Base-by-base conservation (phyloP, 768 basidiomycete genomes). In the Hericium rajendrae region DNA sequence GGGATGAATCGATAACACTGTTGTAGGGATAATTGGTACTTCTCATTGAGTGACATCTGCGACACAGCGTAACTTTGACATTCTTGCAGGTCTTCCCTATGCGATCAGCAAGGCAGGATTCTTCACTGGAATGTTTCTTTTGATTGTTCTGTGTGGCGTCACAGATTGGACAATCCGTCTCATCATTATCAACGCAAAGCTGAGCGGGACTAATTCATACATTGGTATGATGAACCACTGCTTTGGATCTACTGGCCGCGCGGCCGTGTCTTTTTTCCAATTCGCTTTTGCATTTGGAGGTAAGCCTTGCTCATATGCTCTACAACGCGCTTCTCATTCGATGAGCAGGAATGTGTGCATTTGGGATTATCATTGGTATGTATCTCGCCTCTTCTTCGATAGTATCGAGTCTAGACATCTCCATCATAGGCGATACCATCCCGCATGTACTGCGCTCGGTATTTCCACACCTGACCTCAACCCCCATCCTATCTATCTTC, bases 101-200 rank as follows among this genome's bases (percentile, higher is more conserved):
- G 94, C 97, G 39, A 73, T 98, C 53, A 83, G 86, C 62, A 91
- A 95, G 76, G 94, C 97, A 37, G 97, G 97, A 2, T 94, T 99
- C 72, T 78, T 97, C 64, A 82, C 82, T 0, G 97, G 97, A 12
- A 71, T 97, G 20, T 26, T 88, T n/a, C 79, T 99, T 1, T 78
- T 99, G 24, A 74, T 94, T 28, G 69, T 84, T 0, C 75, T 99
- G 10, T 94, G 89, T 53, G 78, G 70, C 18, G 80, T 97, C 41
- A 97, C 97, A n/a, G 90, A 91, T 70, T 97, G 94, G 94, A 99
- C 97, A 3, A 97, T 99, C 56, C 85, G 94, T 16, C 82, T 99
- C 32, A 95, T 99, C 55, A 91, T 98, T 43, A 69, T 92, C 64
- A 97, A 97, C 67, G 95, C 94, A 37, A 99, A 99, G 74, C 76